Evolutionary conservation across 768 basidiomycete species (phyloP).

Genomic region (Lactarius psammicola): DNA sequence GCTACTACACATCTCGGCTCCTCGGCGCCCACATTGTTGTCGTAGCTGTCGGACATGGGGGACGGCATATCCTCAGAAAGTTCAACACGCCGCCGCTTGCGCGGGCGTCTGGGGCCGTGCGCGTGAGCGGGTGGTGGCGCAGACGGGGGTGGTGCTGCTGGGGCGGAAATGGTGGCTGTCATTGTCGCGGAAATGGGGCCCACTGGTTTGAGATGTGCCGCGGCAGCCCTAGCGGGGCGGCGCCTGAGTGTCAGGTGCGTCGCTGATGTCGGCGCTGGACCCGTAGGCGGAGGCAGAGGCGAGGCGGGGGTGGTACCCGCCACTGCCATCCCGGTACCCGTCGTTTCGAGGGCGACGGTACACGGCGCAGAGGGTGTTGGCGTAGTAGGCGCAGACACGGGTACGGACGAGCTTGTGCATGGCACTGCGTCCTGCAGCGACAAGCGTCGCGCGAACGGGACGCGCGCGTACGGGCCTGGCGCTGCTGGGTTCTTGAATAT

Average conservation of each 20-base stretch:
- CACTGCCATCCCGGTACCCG: background rate
- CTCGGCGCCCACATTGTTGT: slow-evolving; percentile 6
- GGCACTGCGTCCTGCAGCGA: background rate
- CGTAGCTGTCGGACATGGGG: slow-evolving; percentile 26
- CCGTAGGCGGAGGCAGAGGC: background rate
- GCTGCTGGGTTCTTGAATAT: slow-evolving; percentile 21
- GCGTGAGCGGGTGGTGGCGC: background rate
- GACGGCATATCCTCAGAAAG: slow-evolving; percentile 25
- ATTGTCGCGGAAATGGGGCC: background rate
- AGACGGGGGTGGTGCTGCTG: background rate
- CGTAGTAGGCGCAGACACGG: background rate
- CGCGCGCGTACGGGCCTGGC: slow-evolving; percentile 20
- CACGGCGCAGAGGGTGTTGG: background rate
- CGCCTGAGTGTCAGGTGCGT: slow-evolving; percentile 10
- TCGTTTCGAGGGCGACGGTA: background rate
- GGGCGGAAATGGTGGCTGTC: background rate
- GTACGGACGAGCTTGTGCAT: background rate
- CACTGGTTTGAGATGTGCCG: slow-evolving; percentile 12
- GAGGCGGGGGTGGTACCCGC: background rate
- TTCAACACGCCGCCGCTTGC: slow-evolving; percentile 17
- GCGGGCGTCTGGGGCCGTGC: background rate
- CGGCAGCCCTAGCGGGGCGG: slow-evolving; percentile 13
- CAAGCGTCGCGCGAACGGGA: slow-evolving; percentile 14
- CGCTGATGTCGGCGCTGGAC: background rate
- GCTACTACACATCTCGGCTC: background rate